Conservation (phyloP, 768 basidiomycete genomes). For the Lactarius deliciosus region DNA sequence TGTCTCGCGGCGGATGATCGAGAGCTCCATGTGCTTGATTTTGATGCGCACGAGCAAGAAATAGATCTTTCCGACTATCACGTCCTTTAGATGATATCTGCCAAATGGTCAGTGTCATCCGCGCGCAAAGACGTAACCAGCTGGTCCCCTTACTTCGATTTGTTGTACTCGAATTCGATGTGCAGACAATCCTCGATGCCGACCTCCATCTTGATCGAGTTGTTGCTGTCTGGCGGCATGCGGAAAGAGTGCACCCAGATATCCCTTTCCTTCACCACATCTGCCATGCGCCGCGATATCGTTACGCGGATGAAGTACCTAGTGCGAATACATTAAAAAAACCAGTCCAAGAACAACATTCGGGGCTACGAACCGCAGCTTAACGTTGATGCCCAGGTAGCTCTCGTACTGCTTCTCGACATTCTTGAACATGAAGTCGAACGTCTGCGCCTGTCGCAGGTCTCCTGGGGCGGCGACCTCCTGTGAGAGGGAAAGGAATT, state of each 20-base stretch:
- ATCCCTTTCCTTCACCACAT: slow-evolving; percentile 90
- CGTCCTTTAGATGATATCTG: slow-evolving; percentile 98
- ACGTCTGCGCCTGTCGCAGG: slow-evolving; percentile 94
- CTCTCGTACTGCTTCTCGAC: slow-evolving; percentile 99
- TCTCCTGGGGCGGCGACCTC: slow-evolving; percentile 96
- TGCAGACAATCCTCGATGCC: slow-evolving; percentile 99
- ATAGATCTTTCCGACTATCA: slow-evolving; percentile 99
- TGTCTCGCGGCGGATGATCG: slow-evolving; percentile 96
- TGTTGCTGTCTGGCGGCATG: slow-evolving; percentile 98
- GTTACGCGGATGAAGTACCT: slow-evolving; percentile 94
- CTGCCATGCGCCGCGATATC: slow-evolving; percentile 88
- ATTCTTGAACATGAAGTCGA: slow-evolving; percentile 97
- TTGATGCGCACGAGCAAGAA: slow-evolving; percentile 98
- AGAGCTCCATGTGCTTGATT: slow-evolving; percentile 99
- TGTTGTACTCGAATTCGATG: slow-evolving; percentile 99
- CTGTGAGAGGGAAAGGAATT: slow-evolving; percentile 93
- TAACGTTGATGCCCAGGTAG: slow-evolving; percentile 98
- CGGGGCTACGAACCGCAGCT: slow-evolving; percentile 67
- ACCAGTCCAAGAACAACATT: not conserved
- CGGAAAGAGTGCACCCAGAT: slow-evolving; percentile 95
- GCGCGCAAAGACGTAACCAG: no score
- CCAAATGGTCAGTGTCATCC: no score
- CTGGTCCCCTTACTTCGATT: slow-evolving; percentile 72
- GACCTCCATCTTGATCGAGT: slow-evolving; percentile 99
- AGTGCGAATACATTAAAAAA: slow-evolving; percentile 7